A percentile compares a stretch with the other conserved stretches of the same genome.
Evolutionary conservation across 2,329 filamentous ascomycete species (phyloP).

Genomic region (Aphanoascus verrucosus): DNA sequence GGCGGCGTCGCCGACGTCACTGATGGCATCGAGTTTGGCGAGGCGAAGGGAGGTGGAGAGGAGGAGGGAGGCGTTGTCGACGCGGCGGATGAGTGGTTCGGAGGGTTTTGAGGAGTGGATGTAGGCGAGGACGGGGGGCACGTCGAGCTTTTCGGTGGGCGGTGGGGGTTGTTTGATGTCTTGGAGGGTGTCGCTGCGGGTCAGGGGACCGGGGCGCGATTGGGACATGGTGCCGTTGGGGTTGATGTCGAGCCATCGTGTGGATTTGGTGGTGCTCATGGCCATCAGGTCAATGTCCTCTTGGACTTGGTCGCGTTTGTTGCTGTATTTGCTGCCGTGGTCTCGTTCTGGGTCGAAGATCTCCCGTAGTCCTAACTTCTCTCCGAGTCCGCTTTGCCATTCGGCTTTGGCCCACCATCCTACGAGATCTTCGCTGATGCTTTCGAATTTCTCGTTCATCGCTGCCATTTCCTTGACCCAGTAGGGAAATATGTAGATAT

Average conservation of each 20-base stretch:
- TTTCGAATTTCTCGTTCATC: conserved; percentile 71
- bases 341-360: conserved; percentile 46
- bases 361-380: conserved; percentile 63
- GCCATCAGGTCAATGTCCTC: conserved; percentile 45
- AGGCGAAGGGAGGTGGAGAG: conserved; percentile 73
- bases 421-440: conserved; percentile 79
- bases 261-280: conserved; percentile 44
- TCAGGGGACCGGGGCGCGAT: conserved; percentile 16
- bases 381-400: conserved; percentile 72
- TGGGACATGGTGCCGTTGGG: conserved; percentile 9
- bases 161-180: conserved; percentile 13
- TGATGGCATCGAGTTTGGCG: conserved; percentile 64
- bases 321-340: conserved; percentile 33
- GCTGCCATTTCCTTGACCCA: conserved; percentile 82
- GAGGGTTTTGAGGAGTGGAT: conserved; percentile 49
- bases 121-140: conserved; percentile 72
- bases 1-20: conserved; percentile 23
- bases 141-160: conserved; percentile 29
- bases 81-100: conserved; percentile 65
- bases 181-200: conserved; percentile 14
- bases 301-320: conserved; percentile 33
- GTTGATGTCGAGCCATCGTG: conserved; percentile 13
- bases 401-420: conserved; percentile 92
- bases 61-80: conserved; percentile 76
- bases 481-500: conserved; percentile 86